Evolutionary conservation across 495 filamentous ascomycete genomes (phyloP).

Genomic region (Neurospora terricola): DNA sequence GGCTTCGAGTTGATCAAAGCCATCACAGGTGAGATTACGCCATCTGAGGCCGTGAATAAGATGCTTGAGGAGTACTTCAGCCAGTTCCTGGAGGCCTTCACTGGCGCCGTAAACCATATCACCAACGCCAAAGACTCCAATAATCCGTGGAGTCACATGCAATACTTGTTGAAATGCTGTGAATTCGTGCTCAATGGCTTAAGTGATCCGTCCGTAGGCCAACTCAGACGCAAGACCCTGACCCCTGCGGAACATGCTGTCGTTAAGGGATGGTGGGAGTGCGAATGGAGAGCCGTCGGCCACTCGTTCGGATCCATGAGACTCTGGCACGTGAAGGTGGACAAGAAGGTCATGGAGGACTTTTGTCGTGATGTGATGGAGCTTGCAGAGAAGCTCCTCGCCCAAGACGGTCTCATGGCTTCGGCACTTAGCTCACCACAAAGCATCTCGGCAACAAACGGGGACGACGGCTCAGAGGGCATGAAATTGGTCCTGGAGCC

Average conservation of each 20-base stretch:
- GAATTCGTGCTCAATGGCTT: constrained; percentile 71
- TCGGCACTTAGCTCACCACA: constrained; percentile 43
- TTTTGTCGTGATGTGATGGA: constrained; percentile 93
- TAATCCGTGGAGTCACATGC: constrained; percentile 52
- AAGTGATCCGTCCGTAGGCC: constrained; percentile 70
- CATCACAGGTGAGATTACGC: constrained; percentile 57
- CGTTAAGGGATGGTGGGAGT: constrained; percentile 68
- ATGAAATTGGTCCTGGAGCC: constrained; percentile 49
- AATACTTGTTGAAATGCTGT: constrained; percentile 60
- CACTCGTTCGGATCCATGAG: constrained; percentile 80
- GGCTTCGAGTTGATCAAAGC: constrained; percentile 72
- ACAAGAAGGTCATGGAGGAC: constrained; percentile 70
- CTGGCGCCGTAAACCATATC: constrained; percentile 34
- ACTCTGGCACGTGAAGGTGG: constrained; percentile 58
- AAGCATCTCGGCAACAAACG: constrained; percentile 31
- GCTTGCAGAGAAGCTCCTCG: constrained; percentile 75
- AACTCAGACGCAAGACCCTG: constrained; percentile 57
- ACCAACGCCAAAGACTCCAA: constrained; percentile 43
- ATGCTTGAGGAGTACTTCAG: constrained; percentile 53
- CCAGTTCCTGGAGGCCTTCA: constrained; percentile 26
- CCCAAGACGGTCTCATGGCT: constrained; percentile 69
- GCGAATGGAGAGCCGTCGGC: constrained; percentile 65
- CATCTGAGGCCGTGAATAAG: constrained; percentile 64
- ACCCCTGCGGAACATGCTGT: constrained; percentile 50
- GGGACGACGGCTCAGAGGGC: constrained; percentile 30